Conservation (phyloP, 352 stramenopile genomes). For the Pythium plurisporium region DNA sequence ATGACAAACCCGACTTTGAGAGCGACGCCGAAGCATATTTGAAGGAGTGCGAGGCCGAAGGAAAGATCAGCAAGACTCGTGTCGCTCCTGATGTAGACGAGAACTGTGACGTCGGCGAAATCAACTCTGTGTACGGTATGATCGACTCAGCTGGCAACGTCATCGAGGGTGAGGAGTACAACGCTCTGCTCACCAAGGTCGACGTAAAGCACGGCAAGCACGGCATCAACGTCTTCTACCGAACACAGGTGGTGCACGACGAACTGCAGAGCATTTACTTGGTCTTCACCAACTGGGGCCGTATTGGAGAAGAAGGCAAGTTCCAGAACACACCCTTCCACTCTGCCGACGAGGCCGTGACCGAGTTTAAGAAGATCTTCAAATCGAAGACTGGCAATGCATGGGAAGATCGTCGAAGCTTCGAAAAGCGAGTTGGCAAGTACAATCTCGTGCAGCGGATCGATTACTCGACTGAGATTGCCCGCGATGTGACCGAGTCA, state of each 20-base stretch:
- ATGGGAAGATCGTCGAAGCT: conserved; percentile 44
- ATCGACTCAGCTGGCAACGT: conserved; percentile 26
- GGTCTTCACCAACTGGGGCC: conserved; percentile 79
- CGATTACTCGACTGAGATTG: conserved; percentile 51
- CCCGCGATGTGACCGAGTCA: conserved; percentile 45
- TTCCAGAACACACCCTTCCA: conserved; percentile 79
- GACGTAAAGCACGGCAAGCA: conserved; percentile 67
- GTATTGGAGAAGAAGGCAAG: conserved; percentile 68
- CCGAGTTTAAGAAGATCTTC: conserved; percentile 83
- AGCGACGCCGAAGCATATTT: conserved; percentile 52
- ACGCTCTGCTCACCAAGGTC: conserved; percentile 66
- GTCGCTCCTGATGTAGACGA: conserved; percentile 41
- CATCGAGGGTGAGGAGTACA: conserved; percentile 36
- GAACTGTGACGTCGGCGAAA: conserved; percentile 56
- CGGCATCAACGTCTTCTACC: conserved; percentile 77
- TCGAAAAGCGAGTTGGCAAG: conserved; percentile 61
- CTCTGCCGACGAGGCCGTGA: conserved; percentile 38
- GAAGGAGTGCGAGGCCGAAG: conserved; percentile 37
- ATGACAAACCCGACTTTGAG: conserved; percentile 31
- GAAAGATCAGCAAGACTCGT: conserved; percentile 48
- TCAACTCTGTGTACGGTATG: conserved; percentile 35
- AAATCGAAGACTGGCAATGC: conserved; percentile 65
- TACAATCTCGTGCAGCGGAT: conserved; percentile 73
- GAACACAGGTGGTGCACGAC: conserved; percentile 61
- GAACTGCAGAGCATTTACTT: conserved; percentile 64